phyloP scores from a whole-genome alignment of 345 rosid genomes.

The Corchorus olitorius region DNA sequence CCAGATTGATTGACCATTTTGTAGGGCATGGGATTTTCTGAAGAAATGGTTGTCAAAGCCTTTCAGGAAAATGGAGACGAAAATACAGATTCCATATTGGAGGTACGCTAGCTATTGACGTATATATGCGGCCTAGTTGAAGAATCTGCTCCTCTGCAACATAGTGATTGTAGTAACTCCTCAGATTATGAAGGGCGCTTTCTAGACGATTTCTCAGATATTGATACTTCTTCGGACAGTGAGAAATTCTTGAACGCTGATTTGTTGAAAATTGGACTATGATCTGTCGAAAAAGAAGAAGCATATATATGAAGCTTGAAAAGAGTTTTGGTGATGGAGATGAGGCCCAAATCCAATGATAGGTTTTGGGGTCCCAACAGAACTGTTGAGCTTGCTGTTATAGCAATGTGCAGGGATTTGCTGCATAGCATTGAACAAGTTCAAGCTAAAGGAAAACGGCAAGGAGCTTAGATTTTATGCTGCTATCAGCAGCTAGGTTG shows the following conservation, averaged over 20 bases:
- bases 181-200: constrained; percentile 48
- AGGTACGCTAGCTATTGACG: constrained; percentile 21
- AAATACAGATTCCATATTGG: constrained; percentile 51
- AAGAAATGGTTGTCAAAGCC: constrained; percentile 48
- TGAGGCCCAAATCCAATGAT: constrained; percentile 84
- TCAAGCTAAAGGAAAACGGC: no score
- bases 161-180: constrained; percentile 23
- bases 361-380: constrained; percentile 81
- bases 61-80: constrained; percentile 59
- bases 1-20: constrained; percentile 50
- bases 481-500: no score
- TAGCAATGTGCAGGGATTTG: no score
- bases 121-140: constrained; percentile 53
- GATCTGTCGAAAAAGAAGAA: constrained; percentile 38
- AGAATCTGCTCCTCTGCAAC: constrained; percentile 41
- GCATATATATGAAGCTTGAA: no score
- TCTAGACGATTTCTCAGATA: constrained; percentile 51
- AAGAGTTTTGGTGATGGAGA: constrained; percentile 31
- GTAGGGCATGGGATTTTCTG: constrained; percentile 59
- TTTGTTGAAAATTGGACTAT: constrained; percentile 33
- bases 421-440: no score
- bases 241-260: constrained; percentile 53
- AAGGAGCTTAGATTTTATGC: no score
- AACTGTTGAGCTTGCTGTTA: no score
- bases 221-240: constrained; percentile 44